Percentiles rank a stretch among this genome's conserved stretches.
Conservation (phyloP, 164 flowering plant species). For the Chimonanthus praecox region DNA sequence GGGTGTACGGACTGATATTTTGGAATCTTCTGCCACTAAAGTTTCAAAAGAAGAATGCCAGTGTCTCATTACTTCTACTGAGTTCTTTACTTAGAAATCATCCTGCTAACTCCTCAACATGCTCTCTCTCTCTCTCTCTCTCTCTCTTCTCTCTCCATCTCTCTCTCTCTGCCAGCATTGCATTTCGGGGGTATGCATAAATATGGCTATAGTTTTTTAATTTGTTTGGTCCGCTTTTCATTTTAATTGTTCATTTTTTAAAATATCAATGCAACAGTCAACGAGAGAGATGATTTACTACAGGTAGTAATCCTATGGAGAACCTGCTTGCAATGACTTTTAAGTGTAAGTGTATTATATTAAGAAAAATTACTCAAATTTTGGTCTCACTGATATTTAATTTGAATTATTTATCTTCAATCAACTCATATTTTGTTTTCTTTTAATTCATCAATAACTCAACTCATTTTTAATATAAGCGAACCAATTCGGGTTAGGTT, state of each 20-base stretch:
- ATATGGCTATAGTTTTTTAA: background rate
- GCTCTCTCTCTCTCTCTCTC: background rate
- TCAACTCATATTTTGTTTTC: no score
- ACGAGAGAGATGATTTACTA: no score
- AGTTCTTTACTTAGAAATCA: background rate
- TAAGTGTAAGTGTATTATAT: no score
- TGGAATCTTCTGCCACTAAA: conserved; percentile 10
- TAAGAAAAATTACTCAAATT: no score
- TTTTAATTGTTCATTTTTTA: background rate
- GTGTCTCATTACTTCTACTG: background rate
- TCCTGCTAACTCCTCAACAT: background rate
- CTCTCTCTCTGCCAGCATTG: background rate
- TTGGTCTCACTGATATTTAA: no score
- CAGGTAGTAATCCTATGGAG: no score
- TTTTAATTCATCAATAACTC: no score
- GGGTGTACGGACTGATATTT: conserved; percentile 11
- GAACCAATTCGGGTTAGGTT: no score
- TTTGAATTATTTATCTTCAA: no score
- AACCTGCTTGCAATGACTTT: no score
- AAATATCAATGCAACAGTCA: background rate
- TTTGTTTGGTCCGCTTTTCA: background rate
- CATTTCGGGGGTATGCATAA: background rate
- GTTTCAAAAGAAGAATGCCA: background rate
- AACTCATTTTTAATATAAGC: no score
- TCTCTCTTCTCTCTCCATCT: background rate